These are phyloP conservation scores for Coemansia sp. DNA, from an alignment of 192 early-diverging fungal species.

Conservation along the genomic window DNA sequence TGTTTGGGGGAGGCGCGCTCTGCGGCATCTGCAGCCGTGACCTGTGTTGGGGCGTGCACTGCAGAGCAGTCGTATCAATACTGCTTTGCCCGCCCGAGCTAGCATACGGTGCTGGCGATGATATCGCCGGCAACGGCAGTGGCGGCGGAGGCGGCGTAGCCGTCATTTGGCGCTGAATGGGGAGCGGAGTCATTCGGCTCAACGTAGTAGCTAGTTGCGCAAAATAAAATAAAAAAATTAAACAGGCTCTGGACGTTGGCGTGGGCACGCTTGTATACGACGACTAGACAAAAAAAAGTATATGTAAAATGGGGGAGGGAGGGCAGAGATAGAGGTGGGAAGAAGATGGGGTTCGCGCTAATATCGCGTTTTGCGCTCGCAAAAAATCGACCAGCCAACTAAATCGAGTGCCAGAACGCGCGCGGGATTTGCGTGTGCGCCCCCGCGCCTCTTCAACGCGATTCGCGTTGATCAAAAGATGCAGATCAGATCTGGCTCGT, in stretches of 20 bases:
- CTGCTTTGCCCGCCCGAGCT: background rate
- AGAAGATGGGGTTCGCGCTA: constrained; percentile 7
- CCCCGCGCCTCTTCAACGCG: background rate
- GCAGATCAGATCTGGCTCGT: background rate
- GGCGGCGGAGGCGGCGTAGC: background rate
- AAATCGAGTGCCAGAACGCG: background rate
- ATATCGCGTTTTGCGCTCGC: constrained; percentile 11
- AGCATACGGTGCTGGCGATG: background rate
- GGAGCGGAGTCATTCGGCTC: background rate
- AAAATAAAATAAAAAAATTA: background rate
- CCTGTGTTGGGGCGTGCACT: constrained; percentile 4
- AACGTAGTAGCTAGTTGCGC: background rate
- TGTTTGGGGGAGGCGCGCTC: constrained; percentile 34
- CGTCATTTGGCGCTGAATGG: background rate
- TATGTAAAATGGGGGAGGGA: background rate
- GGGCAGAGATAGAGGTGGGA: constrained; percentile 5
- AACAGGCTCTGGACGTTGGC: too few species aligned
- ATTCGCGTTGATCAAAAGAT: constrained; percentile 10
- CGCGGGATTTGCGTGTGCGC: background rate
- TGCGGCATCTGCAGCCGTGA: constrained; percentile 7
- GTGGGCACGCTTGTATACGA: background rate
- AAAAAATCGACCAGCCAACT: background rate
- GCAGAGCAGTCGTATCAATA: background rate
- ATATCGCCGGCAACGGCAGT: background rate
- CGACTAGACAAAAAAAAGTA: background rate